Evolutionary conservation across 139 green algal genomes (phyloP).

Genomic region (Pleodorina starrii): DNA sequence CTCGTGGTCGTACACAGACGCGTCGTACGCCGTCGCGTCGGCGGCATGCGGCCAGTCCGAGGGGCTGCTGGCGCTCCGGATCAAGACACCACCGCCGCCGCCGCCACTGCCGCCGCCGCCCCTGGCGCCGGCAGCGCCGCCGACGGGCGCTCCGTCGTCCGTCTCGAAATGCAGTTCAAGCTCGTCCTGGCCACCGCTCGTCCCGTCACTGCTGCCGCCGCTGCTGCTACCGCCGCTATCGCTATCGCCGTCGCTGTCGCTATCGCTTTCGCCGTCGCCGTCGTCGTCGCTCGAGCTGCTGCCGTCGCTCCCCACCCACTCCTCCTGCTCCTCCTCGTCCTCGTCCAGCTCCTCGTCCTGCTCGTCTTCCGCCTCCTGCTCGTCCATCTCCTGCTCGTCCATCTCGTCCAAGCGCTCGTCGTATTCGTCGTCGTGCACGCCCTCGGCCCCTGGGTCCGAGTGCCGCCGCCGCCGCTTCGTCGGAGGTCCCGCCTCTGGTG

Average conservation of each 20-base stretch:
- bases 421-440: not conserved
- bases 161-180: not conserved
- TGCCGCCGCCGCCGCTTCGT: not conserved
- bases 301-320: not conserved
- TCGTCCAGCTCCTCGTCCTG: not conserved
- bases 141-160: not conserved
- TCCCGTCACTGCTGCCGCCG: not conserved
- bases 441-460: not conserved
- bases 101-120: not conserved
- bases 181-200: not conserved
- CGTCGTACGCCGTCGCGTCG: not conserved
- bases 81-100: not conserved
- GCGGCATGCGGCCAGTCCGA: not conserved
- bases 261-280: not conserved
- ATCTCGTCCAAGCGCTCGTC: not conserved
- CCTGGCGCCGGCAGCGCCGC: not conserved
- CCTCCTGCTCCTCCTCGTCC: not conserved
- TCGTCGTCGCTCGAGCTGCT: not conserved
- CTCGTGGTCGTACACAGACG: not conserved
- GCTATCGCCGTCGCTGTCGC: not conserved
- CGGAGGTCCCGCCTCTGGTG: not conserved
- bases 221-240: not conserved
- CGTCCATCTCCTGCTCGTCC: not conserved
- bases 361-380: not conserved
- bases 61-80: not conserved